Percentiles rank a stretch among this genome's conserved stretches.
phyloP scores from a whole-genome alignment of 2,329 filamentous ascomycete species.

The Trichoderma guizhouense region DNA sequence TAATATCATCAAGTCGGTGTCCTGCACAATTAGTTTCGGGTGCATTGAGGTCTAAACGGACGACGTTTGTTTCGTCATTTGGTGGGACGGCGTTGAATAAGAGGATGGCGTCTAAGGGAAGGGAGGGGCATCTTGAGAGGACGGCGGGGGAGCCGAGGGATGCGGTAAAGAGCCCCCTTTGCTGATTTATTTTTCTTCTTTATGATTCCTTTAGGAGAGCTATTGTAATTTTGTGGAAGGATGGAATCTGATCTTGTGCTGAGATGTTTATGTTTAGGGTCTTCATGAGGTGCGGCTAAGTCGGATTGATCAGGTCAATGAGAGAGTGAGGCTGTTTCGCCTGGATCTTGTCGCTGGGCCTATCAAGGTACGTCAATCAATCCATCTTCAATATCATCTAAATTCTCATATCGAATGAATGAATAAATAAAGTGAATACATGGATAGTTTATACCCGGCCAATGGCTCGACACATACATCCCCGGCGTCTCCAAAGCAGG shows the following conservation, averaged over 20 bases:
- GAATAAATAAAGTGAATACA: not conserved
- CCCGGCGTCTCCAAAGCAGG: conserved; percentile 68
- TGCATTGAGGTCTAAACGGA: not conserved
- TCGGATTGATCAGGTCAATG: conserved; percentile 62
- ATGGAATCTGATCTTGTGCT: not conserved
- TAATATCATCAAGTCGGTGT: not conserved
- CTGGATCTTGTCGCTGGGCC: conserved; percentile 52
- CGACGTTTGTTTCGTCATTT: not conserved
- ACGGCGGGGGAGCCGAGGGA: conserved; percentile 73
- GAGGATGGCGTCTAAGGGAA: not conserved
- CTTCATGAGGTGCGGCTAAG: conserved; percentile 61
- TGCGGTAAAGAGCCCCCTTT: conserved; percentile 36
- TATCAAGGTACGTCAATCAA: conserved; percentile 43
- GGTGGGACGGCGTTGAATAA: not conserved
- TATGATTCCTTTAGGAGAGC: rapidly evolving
- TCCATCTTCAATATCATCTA: not conserved
- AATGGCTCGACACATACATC: conserved; percentile 83
- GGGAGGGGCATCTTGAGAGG: conserved; percentile 17
- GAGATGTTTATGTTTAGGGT: conserved; percentile 31
- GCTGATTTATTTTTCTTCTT: not conserved
- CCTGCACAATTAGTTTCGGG: not conserved
- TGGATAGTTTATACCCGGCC: conserved; percentile 69
- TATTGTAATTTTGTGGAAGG: too few relatives aligned
- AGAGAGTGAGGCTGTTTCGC: conserved; percentile 63
- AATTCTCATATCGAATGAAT: not conserved